Evolutionary conservation across 164 flowering plant species (phyloP).

Genomic region (Umbellularia californica): DNA sequence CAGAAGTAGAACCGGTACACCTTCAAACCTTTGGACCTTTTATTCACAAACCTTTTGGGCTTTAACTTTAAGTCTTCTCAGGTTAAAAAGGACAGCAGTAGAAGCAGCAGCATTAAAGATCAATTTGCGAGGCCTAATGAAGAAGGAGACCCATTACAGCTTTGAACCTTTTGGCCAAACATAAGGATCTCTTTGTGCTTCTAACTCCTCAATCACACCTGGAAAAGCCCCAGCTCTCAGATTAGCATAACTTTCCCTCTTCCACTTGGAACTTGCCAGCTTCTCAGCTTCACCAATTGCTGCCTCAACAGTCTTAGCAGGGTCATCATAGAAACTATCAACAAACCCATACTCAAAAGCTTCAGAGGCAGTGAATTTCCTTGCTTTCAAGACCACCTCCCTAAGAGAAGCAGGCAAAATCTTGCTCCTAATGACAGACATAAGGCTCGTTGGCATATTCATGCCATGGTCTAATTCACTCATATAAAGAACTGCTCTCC

Average conservation of each 20-base stretch:
- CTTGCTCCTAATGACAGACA: conserved; percentile 12
- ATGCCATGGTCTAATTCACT: conserved; percentile 18
- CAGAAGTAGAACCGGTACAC: no score
- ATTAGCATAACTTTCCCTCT: conserved; percentile 9
- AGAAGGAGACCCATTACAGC: conserved; percentile 1
- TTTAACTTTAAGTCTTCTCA: no score
- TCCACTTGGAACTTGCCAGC: conserved; percentile 11
- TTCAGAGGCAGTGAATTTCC: conserved; percentile 8
- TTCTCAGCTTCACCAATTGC: conserved; percentile 10
- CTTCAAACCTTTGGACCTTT: no score
- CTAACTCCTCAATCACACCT: conserved; percentile 6
- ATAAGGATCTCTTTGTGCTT: conserved; percentile 2
- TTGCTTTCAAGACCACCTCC: conserved; percentile 13
- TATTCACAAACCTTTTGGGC: no score
- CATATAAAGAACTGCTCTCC: conserved; percentile 13
- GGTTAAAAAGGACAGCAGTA: no score
- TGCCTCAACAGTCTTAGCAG: conserved; percentile 4
- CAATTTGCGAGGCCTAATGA: no score
- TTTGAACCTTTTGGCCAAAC: neutral
- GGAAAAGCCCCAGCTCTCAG: conserved; percentile 1
- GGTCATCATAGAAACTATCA: conserved; percentile 4
- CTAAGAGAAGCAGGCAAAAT: neutral
- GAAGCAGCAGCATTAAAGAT: no score
- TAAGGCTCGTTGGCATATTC: conserved; percentile 11
- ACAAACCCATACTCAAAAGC: conserved; percentile 5